These are phyloP conservation scores for Paecilomyces sp. DNA, from an alignment of 2,329 filamentous ascomycete genomes.

Conservation along the genomic window DNA sequence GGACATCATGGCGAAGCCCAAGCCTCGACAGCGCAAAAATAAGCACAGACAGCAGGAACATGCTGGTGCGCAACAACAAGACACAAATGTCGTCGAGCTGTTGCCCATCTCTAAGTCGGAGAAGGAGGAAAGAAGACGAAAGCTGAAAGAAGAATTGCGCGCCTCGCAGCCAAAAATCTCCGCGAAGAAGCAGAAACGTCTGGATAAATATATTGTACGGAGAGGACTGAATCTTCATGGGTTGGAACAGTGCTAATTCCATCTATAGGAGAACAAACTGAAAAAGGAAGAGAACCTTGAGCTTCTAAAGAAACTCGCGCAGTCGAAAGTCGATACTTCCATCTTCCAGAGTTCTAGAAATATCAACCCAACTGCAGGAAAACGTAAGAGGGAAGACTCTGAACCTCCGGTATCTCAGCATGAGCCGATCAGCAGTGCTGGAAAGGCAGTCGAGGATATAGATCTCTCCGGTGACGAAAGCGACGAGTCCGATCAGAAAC, in stretches of 20 bases:
- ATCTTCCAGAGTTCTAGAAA: conserved; percentile 70
- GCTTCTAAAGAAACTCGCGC: conserved; percentile 74
- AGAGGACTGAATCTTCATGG: not conserved
- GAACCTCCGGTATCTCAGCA: conserved; percentile 5
- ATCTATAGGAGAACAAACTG: conserved; percentile 68
- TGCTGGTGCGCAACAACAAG: conserved; percentile 27
- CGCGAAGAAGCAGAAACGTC: conserved; percentile 58
- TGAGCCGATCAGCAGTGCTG: conserved; percentile 6
- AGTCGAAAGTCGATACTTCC: conserved; percentile 72
- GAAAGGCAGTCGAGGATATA: conserved; percentile 16
- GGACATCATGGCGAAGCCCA: conserved; percentile 39
- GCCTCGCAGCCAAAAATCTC: conserved; percentile 51
- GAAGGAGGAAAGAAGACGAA: conserved; percentile 45
- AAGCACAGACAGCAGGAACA: conserved; percentile 34
- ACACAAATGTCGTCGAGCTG: conserved; percentile 38
- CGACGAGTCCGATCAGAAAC: conserved; percentile 25
- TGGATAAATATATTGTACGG: conserved; percentile 61
- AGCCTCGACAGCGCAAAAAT: conserved; percentile 54
- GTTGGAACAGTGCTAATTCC: conserved; percentile 10
- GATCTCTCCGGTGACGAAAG: conserved; percentile 26
- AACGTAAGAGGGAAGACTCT: conserved; percentile 57
- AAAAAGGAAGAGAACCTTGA: conserved; percentile 87
- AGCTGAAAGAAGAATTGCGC: conserved; percentile 48
- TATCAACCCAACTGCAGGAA: conserved; percentile 46
- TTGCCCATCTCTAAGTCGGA: conserved; percentile 44